These are phyloP conservation scores for Opeltia flavorubescens DNA, from an alignment of 495 filamentous ascomycete genomes.

Conservation along the genomic window DNA sequence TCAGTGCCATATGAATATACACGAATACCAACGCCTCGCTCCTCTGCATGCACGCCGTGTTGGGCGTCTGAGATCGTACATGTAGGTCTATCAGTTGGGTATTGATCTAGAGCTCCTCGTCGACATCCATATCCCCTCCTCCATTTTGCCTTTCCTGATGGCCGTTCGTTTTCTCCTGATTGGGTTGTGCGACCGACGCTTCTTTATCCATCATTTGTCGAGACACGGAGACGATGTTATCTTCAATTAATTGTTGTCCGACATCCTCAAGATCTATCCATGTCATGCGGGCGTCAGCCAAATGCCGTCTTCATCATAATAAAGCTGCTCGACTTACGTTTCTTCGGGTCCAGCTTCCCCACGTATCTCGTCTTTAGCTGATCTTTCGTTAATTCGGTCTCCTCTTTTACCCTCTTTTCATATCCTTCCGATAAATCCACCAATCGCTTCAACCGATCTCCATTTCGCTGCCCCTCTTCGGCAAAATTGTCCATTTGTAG, in stretches of 20 bases:
- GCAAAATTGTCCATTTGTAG: slow-evolving; percentile 95
- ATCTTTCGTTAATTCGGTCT: slow-evolving; percentile 91
- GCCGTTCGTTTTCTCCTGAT: slow-evolving; percentile 11
- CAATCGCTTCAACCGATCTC: slow-evolving; percentile 71
- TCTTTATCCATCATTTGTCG: slow-evolving; percentile 99
- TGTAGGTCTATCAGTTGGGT: background rate
- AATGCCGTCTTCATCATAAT: background rate
- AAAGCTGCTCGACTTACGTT: slow-evolving; percentile 41
- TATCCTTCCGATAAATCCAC: slow-evolving; percentile 88
- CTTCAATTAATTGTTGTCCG: slow-evolving; percentile 89
- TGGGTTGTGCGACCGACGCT: slow-evolving; percentile 50
- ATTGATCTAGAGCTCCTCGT: slow-evolving; percentile 38
- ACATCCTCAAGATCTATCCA: slow-evolving; percentile 73
- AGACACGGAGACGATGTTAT: slow-evolving; percentile 94
- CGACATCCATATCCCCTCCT: slow-evolving; percentile 47
- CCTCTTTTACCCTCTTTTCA: slow-evolving; percentile 96
- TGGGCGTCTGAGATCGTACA: background rate
- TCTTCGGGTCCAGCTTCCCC: slow-evolving; percentile 97
- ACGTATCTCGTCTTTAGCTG: slow-evolving; percentile 98
- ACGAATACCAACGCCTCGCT: no score
- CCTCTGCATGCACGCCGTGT: no score
- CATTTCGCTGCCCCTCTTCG: slow-evolving; percentile 66
- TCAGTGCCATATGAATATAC: no score
- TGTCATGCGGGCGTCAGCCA: slow-evolving; percentile 15
- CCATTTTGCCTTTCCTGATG: slow-evolving; percentile 10